Evolutionary conservation across 345 rosid species (phyloP).

Genomic region (Adansonia digitata): DNA sequence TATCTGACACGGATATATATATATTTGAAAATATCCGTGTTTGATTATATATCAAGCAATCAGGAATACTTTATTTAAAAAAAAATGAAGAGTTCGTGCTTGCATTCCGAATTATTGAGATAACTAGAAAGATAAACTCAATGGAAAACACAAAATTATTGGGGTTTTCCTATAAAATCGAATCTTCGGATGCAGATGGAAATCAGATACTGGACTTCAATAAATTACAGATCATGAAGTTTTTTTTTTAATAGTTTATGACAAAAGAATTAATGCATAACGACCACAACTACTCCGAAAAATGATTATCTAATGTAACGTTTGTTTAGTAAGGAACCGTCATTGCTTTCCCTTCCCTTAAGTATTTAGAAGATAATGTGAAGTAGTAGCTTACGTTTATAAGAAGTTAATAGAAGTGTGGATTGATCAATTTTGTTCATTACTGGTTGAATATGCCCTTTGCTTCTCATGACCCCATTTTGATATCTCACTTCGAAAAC

Average conservation of each 20-base stretch:
- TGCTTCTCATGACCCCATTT: neutral
- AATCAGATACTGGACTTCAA: constrained; percentile 12
- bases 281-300: constrained; percentile 12
- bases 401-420: constrained; percentile 1
- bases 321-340: neutral
- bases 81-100: no score
- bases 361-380: constrained; percentile 5
- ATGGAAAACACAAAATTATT: neutral
- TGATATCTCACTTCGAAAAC: constrained; percentile 41
- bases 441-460: neutral
- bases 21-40: no score
- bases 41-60: neutral
- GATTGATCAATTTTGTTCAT: constrained; percentile 7
- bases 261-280: constrained; percentile 12
- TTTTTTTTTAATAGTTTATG: neutral
- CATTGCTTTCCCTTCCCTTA: constrained; percentile 12
- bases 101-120: neutral
- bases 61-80: no score
- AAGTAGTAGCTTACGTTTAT: neutral
- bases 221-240: constrained; percentile 12
- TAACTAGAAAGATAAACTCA: neutral
- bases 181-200: constrained; percentile 5
- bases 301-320: neutral
- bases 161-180: constrained; percentile 2
- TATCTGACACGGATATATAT: no score